Evolutionary conservation across 352 stramenopile genomes (phyloP).

Genomic region (Aphanomyces euteiches): DNA sequence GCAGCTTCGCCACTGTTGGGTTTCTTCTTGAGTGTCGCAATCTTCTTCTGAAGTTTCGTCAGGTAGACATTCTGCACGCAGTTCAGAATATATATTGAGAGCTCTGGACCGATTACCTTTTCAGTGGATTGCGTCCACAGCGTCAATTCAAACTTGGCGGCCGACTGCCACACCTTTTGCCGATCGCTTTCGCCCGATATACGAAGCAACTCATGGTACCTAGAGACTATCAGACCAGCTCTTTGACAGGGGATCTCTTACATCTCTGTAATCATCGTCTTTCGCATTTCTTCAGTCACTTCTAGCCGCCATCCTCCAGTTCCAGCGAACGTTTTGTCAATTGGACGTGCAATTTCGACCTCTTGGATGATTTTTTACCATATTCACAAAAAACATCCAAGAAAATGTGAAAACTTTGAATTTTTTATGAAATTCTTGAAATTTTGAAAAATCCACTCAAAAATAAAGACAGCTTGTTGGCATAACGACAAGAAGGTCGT

Average conservation of each 20-base stretch:
- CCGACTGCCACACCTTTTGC: constrained; percentile 81
- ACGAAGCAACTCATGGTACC: constrained; percentile 78
- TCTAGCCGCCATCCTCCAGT: constrained; percentile 64
- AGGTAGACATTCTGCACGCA: constrained; percentile 60
- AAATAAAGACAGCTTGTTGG: too few relatives aligned
- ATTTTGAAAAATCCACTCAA: too few relatives aligned
- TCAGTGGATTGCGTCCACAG: constrained; percentile 50
- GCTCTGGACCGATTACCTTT: constrained; percentile 5
- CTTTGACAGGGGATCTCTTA: constrained; percentile 34
- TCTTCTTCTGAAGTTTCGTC: constrained; percentile 82
- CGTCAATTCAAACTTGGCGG: constrained; percentile 84
- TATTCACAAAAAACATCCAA: too few relatives aligned
- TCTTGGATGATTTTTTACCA: too few relatives aligned
- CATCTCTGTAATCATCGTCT: constrained; percentile 87
- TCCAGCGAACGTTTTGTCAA: not conserved
- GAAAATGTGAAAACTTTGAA: too few relatives aligned
- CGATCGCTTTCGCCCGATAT: constrained; percentile 78
- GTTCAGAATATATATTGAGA: not conserved
- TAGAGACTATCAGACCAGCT: constrained; percentile 23
- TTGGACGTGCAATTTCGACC: too few relatives aligned
- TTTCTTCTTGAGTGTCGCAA: constrained; percentile 75
- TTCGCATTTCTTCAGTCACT: constrained; percentile 75
- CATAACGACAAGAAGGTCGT: too few relatives aligned
- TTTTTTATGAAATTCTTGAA: too few relatives aligned
- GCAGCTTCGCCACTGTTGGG: constrained; percentile 24